A percentile compares a stretch with the other conserved stretches of the same genome.
phyloP scores from a whole-genome alignment of 306 rosid genomes.

The Abrus pulchellus region DNA sequence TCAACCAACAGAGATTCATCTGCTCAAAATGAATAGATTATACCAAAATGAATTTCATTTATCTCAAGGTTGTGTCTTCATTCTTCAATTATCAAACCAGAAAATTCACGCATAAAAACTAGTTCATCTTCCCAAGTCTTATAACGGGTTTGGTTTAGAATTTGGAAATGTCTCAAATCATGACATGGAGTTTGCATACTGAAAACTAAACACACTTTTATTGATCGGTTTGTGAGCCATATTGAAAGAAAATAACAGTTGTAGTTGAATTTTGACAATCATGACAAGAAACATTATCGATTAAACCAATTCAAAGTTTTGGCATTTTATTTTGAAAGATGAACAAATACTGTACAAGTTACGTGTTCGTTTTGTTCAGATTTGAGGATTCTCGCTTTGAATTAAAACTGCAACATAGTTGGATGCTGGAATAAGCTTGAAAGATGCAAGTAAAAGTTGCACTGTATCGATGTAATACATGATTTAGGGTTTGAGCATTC shows the following conservation, averaged over 20 bases:
- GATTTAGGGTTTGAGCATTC: background rate
- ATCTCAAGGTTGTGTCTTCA: too few species aligned
- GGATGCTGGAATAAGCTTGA: background rate
- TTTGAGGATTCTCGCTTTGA: background rate
- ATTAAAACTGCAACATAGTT: background rate
- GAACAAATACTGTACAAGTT: slow-evolving; percentile 16
- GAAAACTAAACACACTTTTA: background rate
- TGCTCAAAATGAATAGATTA: too few species aligned
- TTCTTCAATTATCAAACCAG: too few species aligned
- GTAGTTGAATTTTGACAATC: background rate
- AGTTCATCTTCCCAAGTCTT: too few species aligned
- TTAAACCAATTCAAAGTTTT: background rate
- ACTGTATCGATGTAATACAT: background rate
- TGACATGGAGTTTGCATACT: background rate
- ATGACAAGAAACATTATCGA: background rate
- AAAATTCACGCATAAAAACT: too few species aligned
- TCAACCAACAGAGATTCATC: too few species aligned
- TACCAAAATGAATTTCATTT: too few species aligned
- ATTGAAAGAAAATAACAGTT: background rate
- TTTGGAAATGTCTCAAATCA: background rate
- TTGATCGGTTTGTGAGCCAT: background rate
- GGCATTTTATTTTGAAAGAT: slow-evolving; percentile 9
- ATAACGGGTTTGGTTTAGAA: background rate
- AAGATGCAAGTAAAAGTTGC: background rate
- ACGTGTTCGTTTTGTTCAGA: background rate